Evolutionary conservation across 2,329 filamentous ascomycete species (phyloP).

Genomic region (Scedosporium minutisporum): DNA sequence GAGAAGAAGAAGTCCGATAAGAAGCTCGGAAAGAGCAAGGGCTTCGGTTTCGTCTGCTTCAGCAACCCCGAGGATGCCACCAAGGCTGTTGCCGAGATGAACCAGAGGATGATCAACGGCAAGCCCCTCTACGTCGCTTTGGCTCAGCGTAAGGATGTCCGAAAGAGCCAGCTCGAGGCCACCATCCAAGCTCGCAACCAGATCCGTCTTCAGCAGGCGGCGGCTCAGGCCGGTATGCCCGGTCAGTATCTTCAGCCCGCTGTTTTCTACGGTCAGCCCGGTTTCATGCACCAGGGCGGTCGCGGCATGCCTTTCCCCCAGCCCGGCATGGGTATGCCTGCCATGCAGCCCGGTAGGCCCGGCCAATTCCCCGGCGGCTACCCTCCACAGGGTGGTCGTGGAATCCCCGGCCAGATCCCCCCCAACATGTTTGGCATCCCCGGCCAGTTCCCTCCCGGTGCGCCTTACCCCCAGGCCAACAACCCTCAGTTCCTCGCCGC

Average conservation of each 20-base stretch:
- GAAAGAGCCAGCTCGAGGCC: conserved; percentile 97
- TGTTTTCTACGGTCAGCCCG: conserved; percentile 82
- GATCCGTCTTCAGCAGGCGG: conserved; percentile 94
- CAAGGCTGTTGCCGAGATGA: conserved; percentile 99
- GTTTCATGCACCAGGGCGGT: conserved; percentile 55
- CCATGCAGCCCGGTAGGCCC: conserved; percentile 70
- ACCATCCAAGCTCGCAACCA: conserved; percentile 99
- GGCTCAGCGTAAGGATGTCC: conserved; percentile 98
- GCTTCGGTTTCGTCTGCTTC: conserved; percentile 99
- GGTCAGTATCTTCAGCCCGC: conserved; percentile 80
- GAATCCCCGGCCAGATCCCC: conserved; percentile 77
- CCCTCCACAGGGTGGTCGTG: conserved; percentile 79
- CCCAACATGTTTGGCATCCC: conserved; percentile 78
- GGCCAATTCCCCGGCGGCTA: conserved; percentile 77
- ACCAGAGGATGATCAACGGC: conserved; percentile 95
- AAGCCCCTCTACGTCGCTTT: conserved; percentile 98
- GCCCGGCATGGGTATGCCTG: conserved; percentile 55
- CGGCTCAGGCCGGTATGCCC: conserved; percentile 80
- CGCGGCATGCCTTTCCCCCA: conserved; percentile 60
- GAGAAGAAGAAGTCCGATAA: conserved; percentile 48
- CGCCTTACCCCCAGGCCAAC: conserved; percentile 67
- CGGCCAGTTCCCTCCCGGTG: conserved; percentile 68
- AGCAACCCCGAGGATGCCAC: conserved; percentile 98
- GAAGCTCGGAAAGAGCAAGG: conserved; percentile 95
- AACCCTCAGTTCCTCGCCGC: conserved; percentile 73